Conservation (phyloP, 2,329 filamentous ascomycete species). For the Phoma herbarum region DNA sequence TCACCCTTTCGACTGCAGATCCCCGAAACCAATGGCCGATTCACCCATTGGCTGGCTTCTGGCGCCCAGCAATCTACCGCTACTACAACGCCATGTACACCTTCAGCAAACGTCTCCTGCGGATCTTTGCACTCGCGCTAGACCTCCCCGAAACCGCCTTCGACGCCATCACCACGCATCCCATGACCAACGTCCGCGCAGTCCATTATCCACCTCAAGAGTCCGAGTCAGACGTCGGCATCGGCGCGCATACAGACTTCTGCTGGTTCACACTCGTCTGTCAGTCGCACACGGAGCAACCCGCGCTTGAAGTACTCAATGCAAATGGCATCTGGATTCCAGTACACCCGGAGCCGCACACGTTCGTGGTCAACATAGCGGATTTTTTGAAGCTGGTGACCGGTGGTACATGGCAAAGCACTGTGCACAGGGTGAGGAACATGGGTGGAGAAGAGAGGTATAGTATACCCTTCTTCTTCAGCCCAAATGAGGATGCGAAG, state of each 20-base stretch:
- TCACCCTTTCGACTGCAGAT: constrained; percentile 23
- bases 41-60: constrained; percentile 39
- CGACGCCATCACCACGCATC: constrained; percentile 51
- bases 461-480: constrained; percentile 55
- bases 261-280: constrained; percentile 55
- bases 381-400: constrained; percentile 55
- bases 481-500: constrained; percentile 47
- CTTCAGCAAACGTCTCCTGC: constrained; percentile 46
- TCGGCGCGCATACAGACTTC: constrained; percentile 56
- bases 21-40: constrained; percentile 47
- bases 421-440: constrained; percentile 54
- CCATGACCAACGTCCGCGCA: constrained; percentile 54
- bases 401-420: constrained; percentile 52
- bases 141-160: constrained; percentile 52
- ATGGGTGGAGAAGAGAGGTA: constrained; percentile 51
- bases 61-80: constrained; percentile 41
- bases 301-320: constrained; percentile 54
- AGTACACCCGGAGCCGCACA: constrained; percentile 46
- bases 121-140: constrained; percentile 53
- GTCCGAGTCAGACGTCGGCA: constrained; percentile 45
- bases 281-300: constrained; percentile 36
- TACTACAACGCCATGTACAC: constrained; percentile 45
- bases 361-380: constrained; percentile 55
- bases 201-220: constrained; percentile 54
- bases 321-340: constrained; percentile 54